Base-by-base conservation (phyloP, 176 grass and related monocot species). In the Otatea glauca region DNA sequence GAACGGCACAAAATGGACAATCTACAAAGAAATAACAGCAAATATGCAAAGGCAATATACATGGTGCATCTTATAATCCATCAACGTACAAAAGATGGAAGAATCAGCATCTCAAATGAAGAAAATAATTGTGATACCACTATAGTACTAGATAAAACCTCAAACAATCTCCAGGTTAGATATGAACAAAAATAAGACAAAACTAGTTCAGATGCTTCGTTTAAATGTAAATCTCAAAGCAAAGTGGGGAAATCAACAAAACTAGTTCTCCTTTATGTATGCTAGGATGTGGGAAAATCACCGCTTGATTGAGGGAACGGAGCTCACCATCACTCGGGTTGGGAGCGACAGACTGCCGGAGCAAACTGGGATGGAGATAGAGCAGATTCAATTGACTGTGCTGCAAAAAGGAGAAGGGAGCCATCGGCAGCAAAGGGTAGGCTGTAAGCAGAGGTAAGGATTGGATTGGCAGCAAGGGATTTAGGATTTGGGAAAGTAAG, bases 1-100 rank as follows among this genome's bases (percentile, higher is more conserved):
- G 56, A 84, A 81, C 55, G 62, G 61, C 70, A 55, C 39, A 76
- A 73, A 59, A 59, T 32, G 48, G 68, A 17, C 8, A 86, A 95
- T 64, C 23, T 32, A 61, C n/a, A 76, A 59, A 71, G 6, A 77
- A 39, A 81, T 56, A 76, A 44, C 53, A 89, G 67, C 3, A 80
- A 53, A 64, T 59, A 75, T 20, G 20, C 42, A 48, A 59, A 83
- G 49, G 67, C 39, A 71, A 77, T 47, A 70, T 32, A 51, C 20
- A 80, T 78, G 55, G 66, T 56, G 24, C 63, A 75, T 54, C 43
- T 75, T 77, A 32, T 43, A 66, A 75, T 39, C 12, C 71, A 48
- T 61, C 69, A 84, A 34, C 16, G 11, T 38, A 74, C 0, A 56
- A 25, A 82, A 65, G 53, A 37, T 70, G 63, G 61, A 80, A 75